These are phyloP conservation scores for Ophiostoma himal-ulmi DNA, from an alignment of 2,329 filamentous ascomycete species.

Conservation along the genomic window DNA sequence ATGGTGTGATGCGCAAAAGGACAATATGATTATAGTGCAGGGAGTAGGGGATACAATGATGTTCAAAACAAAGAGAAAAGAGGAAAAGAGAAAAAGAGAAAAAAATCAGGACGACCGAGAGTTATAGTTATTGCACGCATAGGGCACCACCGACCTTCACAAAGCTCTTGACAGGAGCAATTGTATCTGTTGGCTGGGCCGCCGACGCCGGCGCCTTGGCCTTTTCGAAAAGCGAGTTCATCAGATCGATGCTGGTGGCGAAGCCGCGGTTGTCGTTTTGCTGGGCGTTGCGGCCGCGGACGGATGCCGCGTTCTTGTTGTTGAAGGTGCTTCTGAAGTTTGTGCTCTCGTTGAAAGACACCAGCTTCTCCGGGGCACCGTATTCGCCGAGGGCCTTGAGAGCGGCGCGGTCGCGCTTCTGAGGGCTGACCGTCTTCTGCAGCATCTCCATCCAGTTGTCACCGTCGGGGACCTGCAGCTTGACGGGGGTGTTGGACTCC, in stretches of 20 bases:
- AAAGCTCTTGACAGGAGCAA: constrained; percentile 58
- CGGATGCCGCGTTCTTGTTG: constrained; percentile 29
- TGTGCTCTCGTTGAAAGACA: constrained; percentile 31
- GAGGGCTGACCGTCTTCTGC: constrained; percentile 86
- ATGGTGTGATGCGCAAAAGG: not conserved
- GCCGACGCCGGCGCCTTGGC: constrained; percentile 51
- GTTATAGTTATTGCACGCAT: constrained; percentile 31
- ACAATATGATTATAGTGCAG: not conserved
- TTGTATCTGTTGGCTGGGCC: constrained; percentile 42
- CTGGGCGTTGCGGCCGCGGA: constrained; percentile 34
- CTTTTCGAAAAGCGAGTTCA: constrained; percentile 87
- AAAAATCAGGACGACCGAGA: constrained; percentile 32
- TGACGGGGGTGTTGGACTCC: constrained; percentile 52
- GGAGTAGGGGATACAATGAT: not conserved
- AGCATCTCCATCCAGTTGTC: constrained; percentile 93
- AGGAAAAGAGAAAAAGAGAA: not conserved
- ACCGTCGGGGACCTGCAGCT: constrained; percentile 58
- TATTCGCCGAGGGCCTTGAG: constrained; percentile 54
- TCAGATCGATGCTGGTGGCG: constrained; percentile 85
- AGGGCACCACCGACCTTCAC: constrained; percentile 62
- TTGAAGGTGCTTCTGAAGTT: constrained; percentile 31
- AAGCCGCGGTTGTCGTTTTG: constrained; percentile 58
- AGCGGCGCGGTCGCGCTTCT: constrained; percentile 81
- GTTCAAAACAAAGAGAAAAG: not conserved
- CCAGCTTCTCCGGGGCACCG: constrained; percentile 48